A percentile compares a stretch with the other conserved stretches of the same genome.
phyloP scores from a whole-genome alignment of 805 yeast species.

The Starmerella bombicola region DNA sequence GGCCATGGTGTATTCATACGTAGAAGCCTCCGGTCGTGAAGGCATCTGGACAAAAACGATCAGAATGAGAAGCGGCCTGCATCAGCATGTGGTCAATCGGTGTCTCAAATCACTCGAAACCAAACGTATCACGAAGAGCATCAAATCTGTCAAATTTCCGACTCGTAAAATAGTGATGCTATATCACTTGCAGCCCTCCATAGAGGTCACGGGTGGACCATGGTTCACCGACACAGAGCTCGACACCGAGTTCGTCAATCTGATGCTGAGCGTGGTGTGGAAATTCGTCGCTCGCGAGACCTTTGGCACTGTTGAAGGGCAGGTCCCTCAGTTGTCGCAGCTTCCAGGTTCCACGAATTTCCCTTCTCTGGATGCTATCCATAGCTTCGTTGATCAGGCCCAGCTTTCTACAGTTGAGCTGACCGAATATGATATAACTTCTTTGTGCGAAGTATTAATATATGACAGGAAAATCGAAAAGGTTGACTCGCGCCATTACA shows the following conservation, averaged over 20 bases:
- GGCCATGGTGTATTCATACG: slow-evolving; percentile 78
- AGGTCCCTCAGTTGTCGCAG: slow-evolving; percentile 35
- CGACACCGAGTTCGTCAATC: slow-evolving; percentile 85
- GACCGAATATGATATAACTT: slow-evolving; percentile 55
- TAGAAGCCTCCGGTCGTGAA: slow-evolving; percentile 85
- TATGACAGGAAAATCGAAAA: slow-evolving; percentile 77
- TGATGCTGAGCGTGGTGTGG: slow-evolving; percentile 76
- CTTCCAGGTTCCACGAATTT: slow-evolving; percentile 49
- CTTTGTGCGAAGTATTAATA: slow-evolving; percentile 76
- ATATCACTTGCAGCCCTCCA: slow-evolving; percentile 82
- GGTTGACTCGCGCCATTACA: slow-evolving; percentile 47
- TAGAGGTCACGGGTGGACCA: slow-evolving; percentile 96
- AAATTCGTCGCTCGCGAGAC: slow-evolving; percentile 65
- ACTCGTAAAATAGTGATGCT: slow-evolving; percentile 94
- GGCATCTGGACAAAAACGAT: slow-evolving; percentile 94
- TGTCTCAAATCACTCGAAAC: slow-evolving; percentile 69
- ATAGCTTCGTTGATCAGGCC: slow-evolving; percentile 56
- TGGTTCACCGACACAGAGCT: slow-evolving; percentile 96
- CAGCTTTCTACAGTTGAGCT: slow-evolving; percentile 76
- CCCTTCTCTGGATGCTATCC: slow-evolving; percentile 62
- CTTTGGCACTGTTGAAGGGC: slow-evolving; percentile 45
- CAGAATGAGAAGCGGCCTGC: slow-evolving; percentile 75
- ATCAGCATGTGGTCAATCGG: slow-evolving; percentile 78
- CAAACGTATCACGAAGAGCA: slow-evolving; percentile 73
- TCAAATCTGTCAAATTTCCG: slow-evolving; percentile 80